Conservation (phyloP, 1,139 yeast species). For the Taphrina wiesneri region DNA sequence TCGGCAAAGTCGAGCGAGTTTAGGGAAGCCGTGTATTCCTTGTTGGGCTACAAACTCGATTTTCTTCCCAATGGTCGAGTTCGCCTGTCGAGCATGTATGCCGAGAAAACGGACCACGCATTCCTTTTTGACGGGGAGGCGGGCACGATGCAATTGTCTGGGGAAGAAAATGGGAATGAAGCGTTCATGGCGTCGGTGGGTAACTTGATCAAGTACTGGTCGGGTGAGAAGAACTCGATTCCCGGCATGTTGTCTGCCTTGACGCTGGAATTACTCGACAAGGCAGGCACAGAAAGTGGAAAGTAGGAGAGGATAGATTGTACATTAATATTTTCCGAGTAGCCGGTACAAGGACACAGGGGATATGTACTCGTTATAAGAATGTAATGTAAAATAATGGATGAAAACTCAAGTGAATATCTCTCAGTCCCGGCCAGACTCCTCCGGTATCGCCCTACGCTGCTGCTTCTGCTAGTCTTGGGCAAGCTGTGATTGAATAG, state of each 20-base stretch:
- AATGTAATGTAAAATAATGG: constrained; percentile 6
- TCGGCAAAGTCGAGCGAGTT: constrained; percentile 74
- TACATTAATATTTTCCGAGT: no score
- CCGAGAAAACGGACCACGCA: constrained; percentile 45
- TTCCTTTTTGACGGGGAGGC: constrained; percentile 47
- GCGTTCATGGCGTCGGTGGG: constrained; percentile 55
- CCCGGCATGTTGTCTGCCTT: constrained; percentile 80
- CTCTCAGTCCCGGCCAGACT: not conserved
- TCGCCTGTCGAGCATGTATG: constrained; percentile 62
- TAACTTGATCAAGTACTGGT: constrained; percentile 65
- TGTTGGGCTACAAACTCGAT: constrained; percentile 74
- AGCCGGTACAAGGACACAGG: constrained; percentile 36
- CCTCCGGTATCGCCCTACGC: constrained; percentile 11
- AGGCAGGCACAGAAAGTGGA: constrained; percentile 45
- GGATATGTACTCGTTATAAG: constrained; percentile 21
- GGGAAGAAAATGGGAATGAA: constrained; percentile 36
- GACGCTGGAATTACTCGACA: constrained; percentile 63
- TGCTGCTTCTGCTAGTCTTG: not conserved
- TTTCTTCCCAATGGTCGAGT: constrained; percentile 68
- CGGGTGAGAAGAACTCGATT: constrained; percentile 66
- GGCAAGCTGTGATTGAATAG: not conserved
- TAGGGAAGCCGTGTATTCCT: constrained; percentile 64
- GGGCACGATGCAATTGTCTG: constrained; percentile 45
- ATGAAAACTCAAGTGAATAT: no score
- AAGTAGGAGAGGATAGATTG: not conserved